Conservation (phyloP, 192 early-diverging fungal genomes). For the Entomortierella chlamydospora region DNA sequence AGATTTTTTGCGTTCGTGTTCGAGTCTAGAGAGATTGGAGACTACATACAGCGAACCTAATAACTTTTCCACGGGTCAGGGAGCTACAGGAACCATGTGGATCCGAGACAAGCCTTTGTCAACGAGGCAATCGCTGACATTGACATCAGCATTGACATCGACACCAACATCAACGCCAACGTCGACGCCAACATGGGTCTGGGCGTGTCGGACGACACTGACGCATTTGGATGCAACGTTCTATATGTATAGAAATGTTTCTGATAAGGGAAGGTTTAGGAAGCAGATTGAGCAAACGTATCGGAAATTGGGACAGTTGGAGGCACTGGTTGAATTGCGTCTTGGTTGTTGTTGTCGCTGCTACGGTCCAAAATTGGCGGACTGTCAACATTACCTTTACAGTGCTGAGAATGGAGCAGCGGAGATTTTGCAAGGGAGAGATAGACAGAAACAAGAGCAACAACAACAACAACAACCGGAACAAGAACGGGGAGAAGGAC, state of each 20-base stretch:
- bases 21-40: constrained; percentile 5
- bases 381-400: neutral
- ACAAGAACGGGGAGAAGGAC: neutral
- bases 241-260: neutral
- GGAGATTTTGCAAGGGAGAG: neutral
- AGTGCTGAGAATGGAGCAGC: constrained; percentile 1
- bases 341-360: constrained; percentile 15
- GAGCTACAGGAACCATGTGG: neutral
- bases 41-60: neutral
- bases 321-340: neutral
- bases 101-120: neutral
- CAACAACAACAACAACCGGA: neutral
- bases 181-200: too few species aligned
- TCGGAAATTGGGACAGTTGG: constrained; percentile 4
- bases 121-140: too few species aligned
- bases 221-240: constrained; percentile 8
- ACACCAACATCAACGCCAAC: too few species aligned
- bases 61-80: neutral
- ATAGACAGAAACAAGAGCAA: neutral
- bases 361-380: neutral
- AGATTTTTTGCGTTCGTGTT: neutral
- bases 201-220: constrained; percentile 9
- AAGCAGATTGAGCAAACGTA: constrained; percentile 3
- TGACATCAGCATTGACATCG: too few species aligned
- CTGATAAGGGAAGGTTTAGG: neutral